Evolutionary conservation across 176 grass and related monocot genomes (phyloP).

Genomic region (Carex cristatella): DNA sequence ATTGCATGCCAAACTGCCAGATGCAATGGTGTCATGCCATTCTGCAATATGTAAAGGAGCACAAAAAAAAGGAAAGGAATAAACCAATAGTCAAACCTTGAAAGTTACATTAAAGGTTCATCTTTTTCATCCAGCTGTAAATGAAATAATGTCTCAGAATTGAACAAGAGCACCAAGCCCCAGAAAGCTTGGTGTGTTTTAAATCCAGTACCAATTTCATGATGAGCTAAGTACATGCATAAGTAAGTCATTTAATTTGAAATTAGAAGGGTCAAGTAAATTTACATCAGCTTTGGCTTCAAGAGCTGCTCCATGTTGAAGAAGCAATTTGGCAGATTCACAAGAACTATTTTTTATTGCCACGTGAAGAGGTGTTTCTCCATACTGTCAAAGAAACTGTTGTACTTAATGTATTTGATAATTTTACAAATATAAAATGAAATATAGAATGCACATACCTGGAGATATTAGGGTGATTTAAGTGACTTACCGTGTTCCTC

Average conservation of each 20-base stretch:
- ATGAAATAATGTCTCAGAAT: background rate
- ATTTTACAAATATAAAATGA: background rate
- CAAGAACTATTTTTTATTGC: slow-evolving; percentile 27
- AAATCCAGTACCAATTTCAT: background rate
- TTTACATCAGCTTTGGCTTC: slow-evolving; percentile 85
- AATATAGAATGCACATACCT: background rate
- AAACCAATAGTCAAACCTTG: background rate
- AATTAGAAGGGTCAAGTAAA: background rate
- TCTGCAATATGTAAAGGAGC: slow-evolving; percentile 43
- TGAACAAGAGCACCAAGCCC: background rate
- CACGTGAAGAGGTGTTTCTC: slow-evolving; percentile 80
- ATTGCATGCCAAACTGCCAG: slow-evolving; percentile 94
- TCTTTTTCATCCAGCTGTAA: background rate
- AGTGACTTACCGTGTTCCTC: slow-evolving; percentile 75
- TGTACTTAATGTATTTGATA: slow-evolving; percentile 8
- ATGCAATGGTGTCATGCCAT: slow-evolving; percentile 95
- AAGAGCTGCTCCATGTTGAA: slow-evolving; percentile 57
- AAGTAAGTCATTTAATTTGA: background rate
- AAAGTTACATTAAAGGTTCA: background rate
- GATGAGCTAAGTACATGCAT: background rate
- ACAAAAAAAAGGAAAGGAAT: background rate
- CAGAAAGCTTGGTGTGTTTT: background rate
- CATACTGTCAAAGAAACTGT: slow-evolving; percentile 53
- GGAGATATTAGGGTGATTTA: background rate
- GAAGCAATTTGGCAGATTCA: slow-evolving; percentile 66